Conservation (phyloP, 1,139 yeast species). For the Nematodospora anomalae region DNA sequence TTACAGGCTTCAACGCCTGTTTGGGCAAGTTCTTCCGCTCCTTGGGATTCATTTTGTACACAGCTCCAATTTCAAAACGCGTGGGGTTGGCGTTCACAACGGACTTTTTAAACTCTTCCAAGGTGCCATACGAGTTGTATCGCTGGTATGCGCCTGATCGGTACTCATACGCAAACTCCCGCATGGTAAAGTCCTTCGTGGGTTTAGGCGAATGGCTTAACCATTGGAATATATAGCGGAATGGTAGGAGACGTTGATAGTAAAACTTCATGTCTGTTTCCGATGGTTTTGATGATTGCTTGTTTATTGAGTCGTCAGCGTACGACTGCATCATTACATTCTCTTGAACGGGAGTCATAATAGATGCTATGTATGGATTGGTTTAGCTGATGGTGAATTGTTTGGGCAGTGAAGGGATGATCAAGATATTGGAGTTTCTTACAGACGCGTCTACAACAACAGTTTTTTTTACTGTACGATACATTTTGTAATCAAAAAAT, state of each 20-base stretch:
- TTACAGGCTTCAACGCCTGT: slow-evolving; percentile 73
- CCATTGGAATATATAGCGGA: slow-evolving; percentile 80
- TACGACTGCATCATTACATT: slow-evolving; percentile 5
- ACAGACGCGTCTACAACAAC: background rate
- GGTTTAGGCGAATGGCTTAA: slow-evolving; percentile 80
- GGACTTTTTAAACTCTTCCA: slow-evolving; percentile 73
- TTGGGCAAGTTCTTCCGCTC: slow-evolving; percentile 81
- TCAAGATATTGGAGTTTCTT: no score
- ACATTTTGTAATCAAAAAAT: background rate
- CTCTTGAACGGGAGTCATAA: slow-evolving; percentile 4
- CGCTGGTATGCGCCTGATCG: slow-evolving; percentile 86
- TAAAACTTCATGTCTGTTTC: slow-evolving; percentile 71
- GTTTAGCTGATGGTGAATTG: background rate
- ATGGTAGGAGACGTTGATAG: slow-evolving; percentile 72
- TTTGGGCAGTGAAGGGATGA: background rate
- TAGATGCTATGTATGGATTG: background rate
- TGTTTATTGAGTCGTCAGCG: slow-evolving; percentile 5
- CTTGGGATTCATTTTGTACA: slow-evolving; percentile 81
- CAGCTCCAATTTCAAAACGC: slow-evolving; percentile 95
- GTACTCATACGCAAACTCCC: slow-evolving; percentile 93
- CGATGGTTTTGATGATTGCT: slow-evolving; percentile 43
- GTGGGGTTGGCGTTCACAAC: slow-evolving; percentile 77
- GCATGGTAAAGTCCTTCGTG: slow-evolving; percentile 69
- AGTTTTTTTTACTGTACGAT: background rate
- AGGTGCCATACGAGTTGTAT: slow-evolving; percentile 70